These are phyloP conservation scores for Stygiomarasmius scandens DNA, from an alignment of 1,284 basidiomycete species.

Conservation along the genomic window DNA sequence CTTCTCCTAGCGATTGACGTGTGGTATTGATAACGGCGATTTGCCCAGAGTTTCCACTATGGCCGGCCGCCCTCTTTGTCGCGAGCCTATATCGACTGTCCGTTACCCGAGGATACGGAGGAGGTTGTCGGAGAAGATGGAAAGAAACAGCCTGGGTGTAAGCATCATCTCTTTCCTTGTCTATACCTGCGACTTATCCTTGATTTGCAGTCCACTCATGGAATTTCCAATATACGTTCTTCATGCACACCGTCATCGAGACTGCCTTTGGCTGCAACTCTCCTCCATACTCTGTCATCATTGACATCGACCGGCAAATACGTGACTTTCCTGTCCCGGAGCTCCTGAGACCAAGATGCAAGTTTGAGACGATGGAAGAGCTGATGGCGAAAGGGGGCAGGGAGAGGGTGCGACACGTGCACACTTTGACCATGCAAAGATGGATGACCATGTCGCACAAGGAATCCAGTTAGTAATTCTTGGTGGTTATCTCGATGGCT, in stretches of 20 bases:
- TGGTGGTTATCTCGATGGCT: background rate
- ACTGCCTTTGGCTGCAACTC: constrained; percentile 56
- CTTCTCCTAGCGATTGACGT: background rate
- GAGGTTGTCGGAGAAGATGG: constrained; percentile 39
- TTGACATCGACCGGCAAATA: constrained; percentile 52
- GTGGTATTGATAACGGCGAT: background rate
- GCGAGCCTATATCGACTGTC: constrained; percentile 54
- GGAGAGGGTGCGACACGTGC: background rate
- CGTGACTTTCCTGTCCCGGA: constrained; percentile 57
- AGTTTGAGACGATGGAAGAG: constrained; percentile 20
- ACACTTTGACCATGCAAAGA: constrained; percentile 42
- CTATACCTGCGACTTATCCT: background rate
- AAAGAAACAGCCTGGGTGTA: constrained; percentile 51
- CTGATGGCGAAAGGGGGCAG: background rate
- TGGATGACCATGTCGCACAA: constrained; percentile 54
- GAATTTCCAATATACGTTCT: constrained; percentile 53
- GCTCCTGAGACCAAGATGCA: constrained; percentile 44
- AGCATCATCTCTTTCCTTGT: constrained; percentile 19
- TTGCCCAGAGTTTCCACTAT: constrained; percentile 59
- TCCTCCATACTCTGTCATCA: constrained; percentile 48
- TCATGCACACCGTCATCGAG: constrained; percentile 55
- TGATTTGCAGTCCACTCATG: constrained; percentile 51
- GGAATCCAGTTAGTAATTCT: constrained; percentile 53
- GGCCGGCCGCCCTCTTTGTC: constrained; percentile 64
- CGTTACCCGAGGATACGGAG: constrained; percentile 51